A percentile compares a stretch with the other conserved stretches of the same genome.
phyloP scores from a whole-genome alignment of 805 yeast species.

The Metschnikowia noctiluminum region DNA sequence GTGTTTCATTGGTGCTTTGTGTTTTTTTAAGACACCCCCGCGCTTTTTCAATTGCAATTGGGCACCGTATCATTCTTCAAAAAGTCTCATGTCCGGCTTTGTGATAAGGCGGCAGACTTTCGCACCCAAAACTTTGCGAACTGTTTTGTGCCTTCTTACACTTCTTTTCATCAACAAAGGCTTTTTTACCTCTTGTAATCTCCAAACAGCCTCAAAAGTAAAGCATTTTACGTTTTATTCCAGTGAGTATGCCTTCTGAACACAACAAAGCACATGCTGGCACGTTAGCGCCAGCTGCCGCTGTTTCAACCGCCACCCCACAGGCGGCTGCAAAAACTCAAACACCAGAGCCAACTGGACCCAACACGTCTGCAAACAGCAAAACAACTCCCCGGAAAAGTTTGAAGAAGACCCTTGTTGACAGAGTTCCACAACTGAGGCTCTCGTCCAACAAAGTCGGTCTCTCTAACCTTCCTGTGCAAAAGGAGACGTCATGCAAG shows the following conservation, averaged over 20 bases:
- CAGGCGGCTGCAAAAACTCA: slow-evolving; percentile 8
- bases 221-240: too few relatives aligned
- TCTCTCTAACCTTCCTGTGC: slow-evolving; percentile 27
- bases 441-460: slow-evolving; percentile 15
- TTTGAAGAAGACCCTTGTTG: slow-evolving; percentile 11
- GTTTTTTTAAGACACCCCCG: too few relatives aligned
- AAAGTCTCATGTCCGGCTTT: not conserved
- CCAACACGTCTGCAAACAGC: not conserved
- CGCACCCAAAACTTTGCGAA: not conserved
- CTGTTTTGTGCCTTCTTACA: not conserved
- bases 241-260: slow-evolving; percentile 6
- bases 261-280: not conserved
- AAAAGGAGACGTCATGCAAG: slow-evolving; percentile 23
- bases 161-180: not conserved
- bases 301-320: not conserved
- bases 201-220: too few relatives aligned
- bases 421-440: slow-evolving; percentile 18
- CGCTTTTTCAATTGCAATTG: too few relatives aligned
- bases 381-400: slow-evolving; percentile 6
- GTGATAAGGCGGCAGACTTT: not conserved
- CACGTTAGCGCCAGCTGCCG: not conserved
- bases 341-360: slow-evolving; percentile 5
- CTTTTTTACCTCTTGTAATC: too few relatives aligned
- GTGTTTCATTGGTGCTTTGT: too few relatives aligned
- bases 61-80: too few relatives aligned